phyloP scores from a whole-genome alignment of 106 monocot species.

The Dioscorea zingiberensis region DNA sequence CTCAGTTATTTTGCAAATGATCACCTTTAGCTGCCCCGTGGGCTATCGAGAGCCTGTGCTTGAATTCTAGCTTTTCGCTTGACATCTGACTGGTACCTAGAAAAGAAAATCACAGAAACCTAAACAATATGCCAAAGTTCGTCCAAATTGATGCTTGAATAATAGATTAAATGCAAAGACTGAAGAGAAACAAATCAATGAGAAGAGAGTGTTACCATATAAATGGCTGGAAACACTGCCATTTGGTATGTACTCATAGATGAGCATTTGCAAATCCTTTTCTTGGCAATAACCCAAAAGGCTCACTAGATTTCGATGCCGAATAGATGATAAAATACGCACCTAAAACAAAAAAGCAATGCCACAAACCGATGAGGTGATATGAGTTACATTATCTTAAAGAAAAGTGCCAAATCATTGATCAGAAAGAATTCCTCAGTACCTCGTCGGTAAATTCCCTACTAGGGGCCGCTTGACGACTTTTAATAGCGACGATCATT shows the following conservation, averaged over 20 bases:
- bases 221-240: constrained; percentile 81
- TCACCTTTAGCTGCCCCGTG: constrained; percentile 90
- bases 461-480: constrained; percentile 39
- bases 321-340: constrained; percentile 52
- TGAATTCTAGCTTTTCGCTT: constrained; percentile 79
- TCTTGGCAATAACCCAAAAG: constrained; percentile 94
- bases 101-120: constrained; percentile 6
- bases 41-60: constrained; percentile 91
- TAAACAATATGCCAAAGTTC: neutral
- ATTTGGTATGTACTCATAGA: constrained; percentile 90
- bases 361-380: no score
- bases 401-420: neutral
- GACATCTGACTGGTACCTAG: constrained; percentile 56
- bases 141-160: neutral
- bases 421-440: neutral
- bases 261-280: constrained; percentile 74
- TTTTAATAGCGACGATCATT: constrained; percentile 86
- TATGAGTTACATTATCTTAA: no score
- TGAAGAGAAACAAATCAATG: neutral
- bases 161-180: neutral
- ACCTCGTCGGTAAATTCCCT: constrained; percentile 74
- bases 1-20: constrained; percentile 22
- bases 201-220: constrained; percentile 48
- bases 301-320: constrained; percentile 81
- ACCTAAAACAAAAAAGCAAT: constrained; percentile 55